Evolutionary conservation across 768 basidiomycete genomes (phyloP).

Genomic region (Trametes sanguinea): DNA sequence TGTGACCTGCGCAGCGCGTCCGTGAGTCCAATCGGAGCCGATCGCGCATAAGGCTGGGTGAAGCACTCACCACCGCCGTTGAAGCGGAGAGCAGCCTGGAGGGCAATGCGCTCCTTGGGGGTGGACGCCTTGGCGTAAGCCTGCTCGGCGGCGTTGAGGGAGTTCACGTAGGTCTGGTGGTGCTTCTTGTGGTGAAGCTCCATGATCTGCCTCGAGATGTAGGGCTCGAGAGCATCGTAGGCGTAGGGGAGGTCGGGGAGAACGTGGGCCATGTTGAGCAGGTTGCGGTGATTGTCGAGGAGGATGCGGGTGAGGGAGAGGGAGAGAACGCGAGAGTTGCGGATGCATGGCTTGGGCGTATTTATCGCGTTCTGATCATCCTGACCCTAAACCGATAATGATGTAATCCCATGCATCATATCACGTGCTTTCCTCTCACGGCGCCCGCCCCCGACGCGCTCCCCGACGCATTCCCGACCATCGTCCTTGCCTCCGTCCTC

Average conservation of each 20-base stretch:
- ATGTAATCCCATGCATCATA: slow-evolving; percentile 10
- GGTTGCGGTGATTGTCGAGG: neutral
- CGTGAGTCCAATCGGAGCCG: neutral
- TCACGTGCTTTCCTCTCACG: slow-evolving; percentile 6
- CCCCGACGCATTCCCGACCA: slow-evolving; percentile 2
- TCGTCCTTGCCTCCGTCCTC: slow-evolving; percentile 3
- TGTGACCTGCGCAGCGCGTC: slow-evolving; percentile 59
- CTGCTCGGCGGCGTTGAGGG: slow-evolving; percentile 91
- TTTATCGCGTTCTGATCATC: slow-evolving; percentile 11
- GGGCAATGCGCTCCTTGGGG: slow-evolving; percentile 73
- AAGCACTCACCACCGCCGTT: slow-evolving; percentile 81
- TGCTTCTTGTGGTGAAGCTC: slow-evolving; percentile 90
- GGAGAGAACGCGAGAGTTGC: neutral
- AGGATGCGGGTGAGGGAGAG: slow-evolving; percentile 12
- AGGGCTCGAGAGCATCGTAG: slow-evolving; percentile 86
- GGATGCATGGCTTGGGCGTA: neutral
- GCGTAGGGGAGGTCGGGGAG: slow-evolving; percentile 16
- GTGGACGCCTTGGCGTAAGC: slow-evolving; percentile 67
- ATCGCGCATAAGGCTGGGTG: neutral
- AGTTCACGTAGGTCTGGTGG: slow-evolving; percentile 91
- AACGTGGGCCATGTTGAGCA: slow-evolving; percentile 9
- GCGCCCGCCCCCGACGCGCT: neutral
- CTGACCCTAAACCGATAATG: slow-evolving; percentile 11
- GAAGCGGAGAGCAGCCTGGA: slow-evolving; percentile 94
- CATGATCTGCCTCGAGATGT: slow-evolving; percentile 93